A percentile compares a stretch with the other conserved stretches of the same genome.
These are phyloP conservation scores for Suhomyces vadensis DNA, from an alignment of 805 yeast genomes.

Conservation along the genomic window DNA sequence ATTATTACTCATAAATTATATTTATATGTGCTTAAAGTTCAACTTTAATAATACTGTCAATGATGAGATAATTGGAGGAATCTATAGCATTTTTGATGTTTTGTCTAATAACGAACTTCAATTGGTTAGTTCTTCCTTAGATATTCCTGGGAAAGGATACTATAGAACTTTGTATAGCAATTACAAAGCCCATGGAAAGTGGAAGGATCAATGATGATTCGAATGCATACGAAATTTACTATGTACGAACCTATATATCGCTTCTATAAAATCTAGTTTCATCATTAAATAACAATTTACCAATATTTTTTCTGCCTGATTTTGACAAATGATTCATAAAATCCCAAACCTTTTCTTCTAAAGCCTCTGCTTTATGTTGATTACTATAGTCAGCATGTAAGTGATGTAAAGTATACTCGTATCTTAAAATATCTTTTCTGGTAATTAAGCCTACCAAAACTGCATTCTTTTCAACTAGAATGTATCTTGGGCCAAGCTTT, in stretches of 20 bases:
- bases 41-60: constrained; percentile 50
- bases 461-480: constrained; percentile 67
- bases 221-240: background rate
- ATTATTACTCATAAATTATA: constrained; percentile 57
- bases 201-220: constrained; percentile 57
- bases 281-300: constrained; percentile 33
- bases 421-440: constrained; percentile 76
- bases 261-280: too few species aligned
- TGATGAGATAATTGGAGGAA: constrained; percentile 52
- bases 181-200: constrained; percentile 76
- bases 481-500: constrained; percentile 75
- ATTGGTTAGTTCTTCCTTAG: constrained; percentile 63
- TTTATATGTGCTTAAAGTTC: constrained; percentile 50
- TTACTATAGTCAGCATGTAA: constrained; percentile 13
- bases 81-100: constrained; percentile 67
- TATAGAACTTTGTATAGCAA: constrained; percentile 68
- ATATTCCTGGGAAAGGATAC: constrained; percentile 65
- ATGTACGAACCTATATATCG: constrained; percentile 12
- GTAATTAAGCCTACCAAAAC: constrained; percentile 73
- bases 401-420: constrained; percentile 45
- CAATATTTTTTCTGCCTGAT: constrained; percentile 24
- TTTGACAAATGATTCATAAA: constrained; percentile 22
- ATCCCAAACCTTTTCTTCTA: constrained; percentile 41
- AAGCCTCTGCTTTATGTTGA: constrained; percentile 14
- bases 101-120: constrained; percentile 67